Percentiles rank a stretch among this genome's conserved stretches.
phyloP scores from a whole-genome alignment of 73 alveolate genomes.

The Symbiodinium natans region DNA sequence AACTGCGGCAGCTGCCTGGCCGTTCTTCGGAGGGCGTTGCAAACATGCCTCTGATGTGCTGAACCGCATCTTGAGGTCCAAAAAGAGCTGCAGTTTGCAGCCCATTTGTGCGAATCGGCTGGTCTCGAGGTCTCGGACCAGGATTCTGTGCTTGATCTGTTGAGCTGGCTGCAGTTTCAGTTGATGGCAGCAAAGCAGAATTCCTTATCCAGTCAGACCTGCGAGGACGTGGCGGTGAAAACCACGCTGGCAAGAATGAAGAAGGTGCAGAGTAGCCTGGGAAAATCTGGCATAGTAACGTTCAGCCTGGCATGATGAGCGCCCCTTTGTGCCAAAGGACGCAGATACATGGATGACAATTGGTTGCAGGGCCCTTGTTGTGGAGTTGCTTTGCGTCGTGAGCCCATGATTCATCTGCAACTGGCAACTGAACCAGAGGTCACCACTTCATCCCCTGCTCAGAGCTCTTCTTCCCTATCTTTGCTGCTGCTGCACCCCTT shows the following conservation, averaged over 20 bases:
- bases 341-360: neutral
- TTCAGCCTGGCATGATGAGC: neutral
- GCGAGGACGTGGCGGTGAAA: neutral
- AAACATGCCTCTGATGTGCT: neutral
- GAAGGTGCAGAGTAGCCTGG: neutral
- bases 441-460: neutral
- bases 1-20: neutral
- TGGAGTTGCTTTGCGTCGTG: neutral
- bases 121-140: neutral
- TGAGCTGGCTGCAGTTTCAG: no score
- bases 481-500: neutral
- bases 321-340: neutral
- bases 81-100: constrained; percentile 44
- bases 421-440: no score
- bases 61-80: neutral
- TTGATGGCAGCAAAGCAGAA: neutral
- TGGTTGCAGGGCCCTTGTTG: neutral
- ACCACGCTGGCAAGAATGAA: neutral
- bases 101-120: constrained; percentile 57
- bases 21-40: neutral
- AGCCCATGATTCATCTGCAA: neutral
- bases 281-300: neutral
- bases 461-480: neutral
- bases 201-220: neutral
- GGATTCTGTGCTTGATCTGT: neutral